These are phyloP conservation scores for Prunus persica DNA, from an alignment of 306 rosid genomes.

Conservation along the genomic window DNA sequence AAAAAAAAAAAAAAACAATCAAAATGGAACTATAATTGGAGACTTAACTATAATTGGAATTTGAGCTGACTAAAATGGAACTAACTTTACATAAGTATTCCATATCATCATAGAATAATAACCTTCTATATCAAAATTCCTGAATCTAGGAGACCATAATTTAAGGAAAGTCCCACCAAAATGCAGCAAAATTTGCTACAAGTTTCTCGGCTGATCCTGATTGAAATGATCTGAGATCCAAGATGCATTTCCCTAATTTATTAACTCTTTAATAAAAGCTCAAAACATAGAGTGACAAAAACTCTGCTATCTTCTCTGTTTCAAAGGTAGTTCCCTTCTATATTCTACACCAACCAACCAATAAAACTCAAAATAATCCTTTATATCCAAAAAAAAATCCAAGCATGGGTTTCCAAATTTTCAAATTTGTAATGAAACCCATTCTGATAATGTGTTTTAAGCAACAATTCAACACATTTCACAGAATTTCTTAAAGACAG, in stretches of 20 bases:
- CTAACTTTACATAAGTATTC: not conserved
- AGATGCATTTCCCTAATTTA: not conserved
- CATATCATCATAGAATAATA: not conserved
- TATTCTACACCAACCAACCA: not conserved
- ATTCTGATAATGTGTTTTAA: conserved; percentile 1
- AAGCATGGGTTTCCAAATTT: not conserved
- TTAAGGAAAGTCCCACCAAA: conserved; percentile 1
- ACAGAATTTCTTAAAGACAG: no score
- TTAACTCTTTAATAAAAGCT: not conserved
- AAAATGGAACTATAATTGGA: no score
- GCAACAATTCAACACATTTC: conserved; percentile 6
- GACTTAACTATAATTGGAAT: no score
- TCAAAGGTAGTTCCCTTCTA: not conserved
- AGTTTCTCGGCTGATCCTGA: not conserved
- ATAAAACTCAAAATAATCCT: not conserved
- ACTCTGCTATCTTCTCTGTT: not conserved
- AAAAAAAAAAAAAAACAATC: no score
- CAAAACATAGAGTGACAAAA: not conserved
- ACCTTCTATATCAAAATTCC: not conserved
- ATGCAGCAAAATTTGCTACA: not conserved
- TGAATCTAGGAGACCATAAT: not conserved
- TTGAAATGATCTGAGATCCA: not conserved
- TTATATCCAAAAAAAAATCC: not conserved
- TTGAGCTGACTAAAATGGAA: not conserved
- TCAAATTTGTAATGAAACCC: conserved; percentile 5